Base-by-base conservation (phyloP, 2,329 filamentous ascomycete genomes). In the Botrytis galanthina region DNA sequence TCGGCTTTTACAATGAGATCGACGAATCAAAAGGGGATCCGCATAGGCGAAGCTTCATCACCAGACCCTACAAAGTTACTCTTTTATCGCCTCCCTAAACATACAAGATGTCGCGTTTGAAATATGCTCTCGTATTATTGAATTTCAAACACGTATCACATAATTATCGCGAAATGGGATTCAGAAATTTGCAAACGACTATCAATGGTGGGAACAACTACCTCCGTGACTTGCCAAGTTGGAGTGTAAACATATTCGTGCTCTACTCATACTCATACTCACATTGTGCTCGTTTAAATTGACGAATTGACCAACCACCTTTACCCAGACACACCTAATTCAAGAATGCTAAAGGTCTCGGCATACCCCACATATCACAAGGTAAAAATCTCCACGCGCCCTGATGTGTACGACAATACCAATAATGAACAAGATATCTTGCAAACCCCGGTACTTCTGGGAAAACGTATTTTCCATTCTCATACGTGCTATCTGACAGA, bases 351-450 rank as follows among this genome's bases (percentile, higher is more conserved):
- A 69, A 22, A 18, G 16, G 51, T 70, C 37, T 42, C 20, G 51
- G n/a, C 5, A 60, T 42, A 8, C 26, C 51, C 26, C 51, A 51
- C 57, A 71, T 54, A 37, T 71, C 29, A 3, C 32, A 32, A 12
- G 42, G 69, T 44, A 32, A 71, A 29, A 63, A 63, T 26, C 54
- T 61, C n/a, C 22, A 71, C 20, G 54, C 42, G 26, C 29, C 39
- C 5, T 20, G 10, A 9, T 62, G 18, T 48, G 20, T n/a, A 7
- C 57, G n/a, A 46, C 20, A 29, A 51, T 35, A 62, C n/a, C n/a
- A 69, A 44, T 57, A 61, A 42, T 44, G 37, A 18, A 37, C 39
- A 61, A 35, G 5, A 62, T 62, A 70, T 9, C 29, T 37, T 4
- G 22, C 69, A 22, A 71, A 35, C 22, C n/a, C 18, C 3, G 54